Evolutionary conservation across 2,329 filamentous ascomycete genomes (phyloP).

Genomic region (Penicillium occitanis): DNA sequence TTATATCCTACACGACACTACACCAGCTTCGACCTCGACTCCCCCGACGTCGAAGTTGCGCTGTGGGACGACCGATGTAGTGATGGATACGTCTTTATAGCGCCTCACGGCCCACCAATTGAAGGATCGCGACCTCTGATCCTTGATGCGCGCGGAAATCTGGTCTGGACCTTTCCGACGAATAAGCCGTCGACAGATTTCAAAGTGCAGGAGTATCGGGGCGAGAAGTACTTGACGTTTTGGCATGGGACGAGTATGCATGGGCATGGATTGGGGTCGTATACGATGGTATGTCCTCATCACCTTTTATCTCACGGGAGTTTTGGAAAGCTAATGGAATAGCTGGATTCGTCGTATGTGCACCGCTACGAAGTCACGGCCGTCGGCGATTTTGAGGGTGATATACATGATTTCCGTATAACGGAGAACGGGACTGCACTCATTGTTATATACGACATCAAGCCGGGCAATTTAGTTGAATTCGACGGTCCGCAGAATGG

Average conservation of each 20-base stretch:
- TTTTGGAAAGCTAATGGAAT: no score
- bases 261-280: no score
- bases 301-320: no score
- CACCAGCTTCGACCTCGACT: not conserved
- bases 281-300: no score
- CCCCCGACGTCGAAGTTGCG: not conserved
- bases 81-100: not conserved
- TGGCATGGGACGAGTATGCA: not conserved
- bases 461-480: no score
- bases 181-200: not conserved
- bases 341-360: no score
- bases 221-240: constrained; percentile 1
- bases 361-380: no score
- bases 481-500: no score
- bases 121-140: not conserved
- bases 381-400: no score
- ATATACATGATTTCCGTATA: no score
- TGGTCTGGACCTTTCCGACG: not conserved
- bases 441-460: no score
- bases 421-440: no score
- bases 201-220: not conserved
- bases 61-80: not conserved
- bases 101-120: not conserved
- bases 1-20: not conserved
- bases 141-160: not conserved